Percentiles rank a stretch among this genome's conserved stretches.
These are phyloP conservation scores for Dioscorea alata DNA, from an alignment of 106 monocot genomes.

Conservation along the genomic window DNA sequence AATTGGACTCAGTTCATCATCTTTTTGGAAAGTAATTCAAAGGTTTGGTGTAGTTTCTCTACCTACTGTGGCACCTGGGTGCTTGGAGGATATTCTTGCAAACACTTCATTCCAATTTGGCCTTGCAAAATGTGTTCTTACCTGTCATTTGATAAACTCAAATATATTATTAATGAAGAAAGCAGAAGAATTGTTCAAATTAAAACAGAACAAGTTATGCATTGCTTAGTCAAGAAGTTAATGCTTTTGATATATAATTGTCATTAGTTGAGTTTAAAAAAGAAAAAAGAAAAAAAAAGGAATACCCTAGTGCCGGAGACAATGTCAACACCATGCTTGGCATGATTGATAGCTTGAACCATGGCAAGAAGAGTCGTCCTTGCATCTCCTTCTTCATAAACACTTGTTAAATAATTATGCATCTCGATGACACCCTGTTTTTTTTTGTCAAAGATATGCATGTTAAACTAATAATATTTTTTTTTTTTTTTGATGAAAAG, in stretches of 20 bases:
- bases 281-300: background rate
- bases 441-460: background rate
- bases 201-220: background rate
- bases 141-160: slow-evolving; percentile 27
- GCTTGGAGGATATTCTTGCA: slow-evolving; percentile 57
- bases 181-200: background rate
- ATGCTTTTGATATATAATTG: background rate
- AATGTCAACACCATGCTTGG: slow-evolving; percentile 81
- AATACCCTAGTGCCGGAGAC: slow-evolving; percentile 77
- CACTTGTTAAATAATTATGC: slow-evolving; percentile 89
- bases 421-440: slow-evolving; percentile 82
- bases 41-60: slow-evolving; percentile 7
- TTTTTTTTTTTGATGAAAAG: too few species aligned
- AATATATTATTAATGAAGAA: background rate
- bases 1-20: background rate
- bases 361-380: slow-evolving; percentile 82
- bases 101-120: slow-evolving; percentile 94
- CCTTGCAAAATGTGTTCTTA: slow-evolving; percentile 94
- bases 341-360: slow-evolving; percentile 92
- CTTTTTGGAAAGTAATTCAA: background rate
- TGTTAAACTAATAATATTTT: too few species aligned
- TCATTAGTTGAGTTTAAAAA: background rate
- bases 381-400: slow-evolving; percentile 91
- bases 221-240: background rate
- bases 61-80: slow-evolving; percentile 67